Conservation (phyloP, 345 rosid species). For the Arabis alpina region DNA sequence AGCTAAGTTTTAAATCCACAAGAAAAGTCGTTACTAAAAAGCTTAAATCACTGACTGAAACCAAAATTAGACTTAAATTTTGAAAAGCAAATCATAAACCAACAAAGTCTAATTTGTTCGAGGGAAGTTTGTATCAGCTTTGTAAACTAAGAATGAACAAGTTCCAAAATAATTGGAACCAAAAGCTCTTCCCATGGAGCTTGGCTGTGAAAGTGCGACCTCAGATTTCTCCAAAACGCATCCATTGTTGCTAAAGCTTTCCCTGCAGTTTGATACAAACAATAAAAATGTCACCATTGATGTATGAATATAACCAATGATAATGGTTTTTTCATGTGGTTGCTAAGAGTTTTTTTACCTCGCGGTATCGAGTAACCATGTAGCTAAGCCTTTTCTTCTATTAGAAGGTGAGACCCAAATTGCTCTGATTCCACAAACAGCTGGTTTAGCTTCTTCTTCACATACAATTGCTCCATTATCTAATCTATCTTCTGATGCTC, state of each 20-base stretch:
- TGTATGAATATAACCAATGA: neutral
- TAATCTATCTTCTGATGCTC: conserved; percentile 36
- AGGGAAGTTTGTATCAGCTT: conserved; percentile 35
- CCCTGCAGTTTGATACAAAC: conserved; percentile 51
- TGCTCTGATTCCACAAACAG: conserved; percentile 82
- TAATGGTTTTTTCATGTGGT: neutral
- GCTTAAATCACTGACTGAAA: too few relatives aligned
- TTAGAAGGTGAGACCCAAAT: conserved; percentile 86
- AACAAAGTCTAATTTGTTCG: neutral
- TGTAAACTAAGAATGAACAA: conserved; percentile 62
- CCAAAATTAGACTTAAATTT: too few relatives aligned
- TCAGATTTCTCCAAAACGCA: conserved; percentile 52
- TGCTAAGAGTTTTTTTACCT: conserved; percentile 50
- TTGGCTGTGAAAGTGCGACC: conserved; percentile 84
- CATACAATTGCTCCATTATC: conserved; percentile 57
- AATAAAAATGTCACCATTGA: neutral
- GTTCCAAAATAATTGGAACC: conserved; percentile 59
- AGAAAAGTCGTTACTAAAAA: too few relatives aligned
- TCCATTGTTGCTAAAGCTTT: conserved; percentile 55
- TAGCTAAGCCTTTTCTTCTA: conserved; percentile 76
- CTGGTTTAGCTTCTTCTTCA: conserved; percentile 58
- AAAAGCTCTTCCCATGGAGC: conserved; percentile 66
- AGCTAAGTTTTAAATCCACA: too few relatives aligned
- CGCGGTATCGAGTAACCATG: conserved; percentile 67
- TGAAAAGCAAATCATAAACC: too few relatives aligned